These are phyloP conservation scores for Glycine tomentella DNA, from an alignment of 306 rosid genomes.

Conservation along the genomic window DNA sequence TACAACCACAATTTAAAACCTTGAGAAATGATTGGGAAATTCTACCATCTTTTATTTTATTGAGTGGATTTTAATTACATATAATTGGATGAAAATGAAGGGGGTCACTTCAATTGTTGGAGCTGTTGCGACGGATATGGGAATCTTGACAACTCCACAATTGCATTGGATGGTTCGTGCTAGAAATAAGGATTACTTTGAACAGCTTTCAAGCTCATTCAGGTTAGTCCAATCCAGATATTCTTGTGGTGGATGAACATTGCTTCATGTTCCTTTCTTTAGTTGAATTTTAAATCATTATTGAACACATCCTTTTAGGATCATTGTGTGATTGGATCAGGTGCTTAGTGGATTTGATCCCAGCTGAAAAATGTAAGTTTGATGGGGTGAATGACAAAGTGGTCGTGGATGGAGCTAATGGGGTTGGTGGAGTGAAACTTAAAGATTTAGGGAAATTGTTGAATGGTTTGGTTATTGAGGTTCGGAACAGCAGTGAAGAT, in stretches of 20 bases:
- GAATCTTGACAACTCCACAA: constrained; percentile 88
- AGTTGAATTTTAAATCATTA: constrained; percentile 26
- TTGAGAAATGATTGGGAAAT: neutral
- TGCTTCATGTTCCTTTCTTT: constrained; percentile 19
- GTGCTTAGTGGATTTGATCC: constrained; percentile 85
- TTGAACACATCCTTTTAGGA: constrained; percentile 42
- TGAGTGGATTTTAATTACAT: neutral
- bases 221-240: constrained; percentile 62
- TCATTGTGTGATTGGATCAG: constrained; percentile 64
- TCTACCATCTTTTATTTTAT: neutral
- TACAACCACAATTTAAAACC: too few species aligned
- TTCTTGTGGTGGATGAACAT: constrained; percentile 8
- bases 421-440: constrained; percentile 90
- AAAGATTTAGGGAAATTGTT: constrained; percentile 60
- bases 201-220: constrained; percentile 75
- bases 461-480: constrained; percentile 67
- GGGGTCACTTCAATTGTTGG: constrained; percentile 79
- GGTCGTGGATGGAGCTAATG: constrained; percentile 94
- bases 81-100: constrained; percentile 54
- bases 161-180: constrained; percentile 95
- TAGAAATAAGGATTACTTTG: constrained; percentile 77
- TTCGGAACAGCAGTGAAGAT: constrained; percentile 75
- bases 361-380: constrained; percentile 48
- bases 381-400: constrained; percentile 52
- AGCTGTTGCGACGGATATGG: constrained; percentile 73